These are phyloP conservation scores for Aureobasidium sp. DNA, from an alignment of 2,329 filamentous ascomycete species.

Conservation along the genomic window DNA sequence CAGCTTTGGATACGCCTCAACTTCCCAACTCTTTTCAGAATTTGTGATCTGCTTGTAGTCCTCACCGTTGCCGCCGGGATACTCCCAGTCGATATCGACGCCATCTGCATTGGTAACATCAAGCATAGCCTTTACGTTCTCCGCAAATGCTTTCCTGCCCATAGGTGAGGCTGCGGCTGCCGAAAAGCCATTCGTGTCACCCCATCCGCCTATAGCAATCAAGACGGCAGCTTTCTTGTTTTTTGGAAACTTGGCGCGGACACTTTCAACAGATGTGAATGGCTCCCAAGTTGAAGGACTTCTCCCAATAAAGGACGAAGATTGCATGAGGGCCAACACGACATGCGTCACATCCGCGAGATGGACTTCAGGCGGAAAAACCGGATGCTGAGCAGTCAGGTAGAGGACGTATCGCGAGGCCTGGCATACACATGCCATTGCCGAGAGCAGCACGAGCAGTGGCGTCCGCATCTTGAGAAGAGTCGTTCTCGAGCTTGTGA, in stretches of 20 bases:
- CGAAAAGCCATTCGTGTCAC: slow-evolving; percentile 58
- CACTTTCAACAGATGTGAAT: slow-evolving; percentile 45
- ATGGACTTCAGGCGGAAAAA: slow-evolving; percentile 27
- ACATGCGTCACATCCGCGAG: slow-evolving; percentile 49
- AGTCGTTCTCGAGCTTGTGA: neutral
- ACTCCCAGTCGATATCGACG: slow-evolving; percentile 63
- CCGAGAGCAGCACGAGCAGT: neutral
- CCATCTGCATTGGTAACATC: slow-evolving; percentile 56
- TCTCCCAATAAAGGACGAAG: slow-evolving; percentile 45
- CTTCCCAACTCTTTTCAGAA: slow-evolving; percentile 51
- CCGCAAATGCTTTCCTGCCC: slow-evolving; percentile 53
- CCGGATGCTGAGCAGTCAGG: slow-evolving; percentile 26
- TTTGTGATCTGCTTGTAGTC: slow-evolving; percentile 62
- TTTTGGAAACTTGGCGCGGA: slow-evolving; percentile 47
- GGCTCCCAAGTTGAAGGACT: slow-evolving; percentile 40
- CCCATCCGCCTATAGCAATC: slow-evolving; percentile 71
- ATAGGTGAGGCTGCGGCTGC: slow-evolving; percentile 46
- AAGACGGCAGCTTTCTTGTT: slow-evolving; percentile 57
- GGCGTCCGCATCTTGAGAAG: neutral
- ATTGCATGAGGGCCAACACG: slow-evolving; percentile 52
- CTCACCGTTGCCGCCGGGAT: slow-evolving; percentile 57
- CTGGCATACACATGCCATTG: neutral
- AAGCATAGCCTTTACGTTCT: slow-evolving; percentile 59
- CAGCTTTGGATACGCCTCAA: slow-evolving; percentile 55
- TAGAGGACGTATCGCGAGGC: slow-evolving; percentile 13